Evolutionary conservation across 257 asterid genomes (phyloP).

Genomic region (Dorcoceras hygrometricum): DNA sequence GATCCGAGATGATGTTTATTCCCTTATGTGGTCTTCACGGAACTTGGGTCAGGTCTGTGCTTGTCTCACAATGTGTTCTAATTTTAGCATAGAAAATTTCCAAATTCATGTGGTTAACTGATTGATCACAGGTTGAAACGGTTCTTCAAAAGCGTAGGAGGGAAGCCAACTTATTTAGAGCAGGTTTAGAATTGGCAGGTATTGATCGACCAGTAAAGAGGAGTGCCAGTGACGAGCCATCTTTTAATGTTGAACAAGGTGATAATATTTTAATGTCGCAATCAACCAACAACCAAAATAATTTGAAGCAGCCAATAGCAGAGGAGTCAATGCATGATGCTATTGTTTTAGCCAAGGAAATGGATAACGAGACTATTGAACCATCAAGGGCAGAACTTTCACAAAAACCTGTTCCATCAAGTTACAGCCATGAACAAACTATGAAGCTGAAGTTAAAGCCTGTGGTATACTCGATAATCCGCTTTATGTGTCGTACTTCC

Average conservation of each 20-base stretch:
- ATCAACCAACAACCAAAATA: constrained; percentile 9
- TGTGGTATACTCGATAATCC: constrained; percentile 22
- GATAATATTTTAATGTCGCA: constrained; percentile 28
- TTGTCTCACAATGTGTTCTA: constrained; percentile 13
- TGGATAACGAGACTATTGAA: constrained; percentile 27
- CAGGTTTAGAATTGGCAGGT: constrained; percentile 57
- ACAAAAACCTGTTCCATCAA: constrained; percentile 22
- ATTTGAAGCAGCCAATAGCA: constrained; percentile 27
- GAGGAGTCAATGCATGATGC: constrained; percentile 19
- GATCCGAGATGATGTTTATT: constrained; percentile 61
- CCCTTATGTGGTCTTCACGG: constrained; percentile 88
- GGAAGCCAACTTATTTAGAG: constrained; percentile 66
- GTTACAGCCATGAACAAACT: constrained; percentile 27
- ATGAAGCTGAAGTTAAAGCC: constrained; percentile 20
- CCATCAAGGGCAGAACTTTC: constrained; percentile 27
- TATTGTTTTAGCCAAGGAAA: constrained; percentile 24
- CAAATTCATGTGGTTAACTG: constrained; percentile 16
- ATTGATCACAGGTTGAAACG: constrained; percentile 65
- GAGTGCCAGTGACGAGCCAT: constrained; percentile 32
- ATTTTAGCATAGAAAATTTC: constrained; percentile 7
- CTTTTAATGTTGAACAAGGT: constrained; percentile 28
- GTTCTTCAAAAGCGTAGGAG: constrained; percentile 74
- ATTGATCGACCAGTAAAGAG: constrained; percentile 43
- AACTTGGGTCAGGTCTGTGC: constrained; percentile 80
- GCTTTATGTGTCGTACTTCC: not conserved